Conservation (phyloP, 176 grass and related monocot genomes). For the Rhynchospora tenuis region DNA sequence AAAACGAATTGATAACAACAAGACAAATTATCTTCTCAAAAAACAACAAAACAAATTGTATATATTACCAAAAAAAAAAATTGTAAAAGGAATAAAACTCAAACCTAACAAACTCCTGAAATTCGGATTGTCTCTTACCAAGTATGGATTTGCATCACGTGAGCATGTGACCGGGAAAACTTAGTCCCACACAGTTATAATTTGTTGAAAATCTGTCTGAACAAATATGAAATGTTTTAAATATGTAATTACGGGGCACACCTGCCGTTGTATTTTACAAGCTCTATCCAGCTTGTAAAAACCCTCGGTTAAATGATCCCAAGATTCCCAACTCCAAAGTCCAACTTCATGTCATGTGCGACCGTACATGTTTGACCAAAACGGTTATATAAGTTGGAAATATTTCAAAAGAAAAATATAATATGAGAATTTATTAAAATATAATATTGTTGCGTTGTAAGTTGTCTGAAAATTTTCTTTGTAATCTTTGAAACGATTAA, state of each 20-base stretch:
- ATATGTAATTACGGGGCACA: background rate
- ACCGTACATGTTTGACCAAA: background rate
- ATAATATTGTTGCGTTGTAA: too few species aligned
- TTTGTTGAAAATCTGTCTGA: background rate
- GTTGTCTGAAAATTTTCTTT: too few species aligned
- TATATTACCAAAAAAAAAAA: too few species aligned
- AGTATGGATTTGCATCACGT: background rate
- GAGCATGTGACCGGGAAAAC: background rate
- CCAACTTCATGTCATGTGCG: background rate
- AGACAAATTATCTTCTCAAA: too few species aligned
- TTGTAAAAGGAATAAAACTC: background rate
- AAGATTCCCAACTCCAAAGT: background rate
- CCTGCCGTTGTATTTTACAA: too few species aligned
- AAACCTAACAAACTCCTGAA: background rate
- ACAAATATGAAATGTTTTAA: background rate
- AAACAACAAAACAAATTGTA: too few species aligned
- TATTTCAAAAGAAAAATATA: background rate
- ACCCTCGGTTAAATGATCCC: background rate
- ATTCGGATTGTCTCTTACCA: background rate
- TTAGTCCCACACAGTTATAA: background rate
- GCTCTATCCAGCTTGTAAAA: background rate
- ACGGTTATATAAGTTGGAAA: background rate
- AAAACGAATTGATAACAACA: too few species aligned
- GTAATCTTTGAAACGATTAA: too few species aligned
- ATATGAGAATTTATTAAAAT: background rate